Conservation (phyloP, 169 alveolate genomes). For the Plasmodium gaboni region DNA sequence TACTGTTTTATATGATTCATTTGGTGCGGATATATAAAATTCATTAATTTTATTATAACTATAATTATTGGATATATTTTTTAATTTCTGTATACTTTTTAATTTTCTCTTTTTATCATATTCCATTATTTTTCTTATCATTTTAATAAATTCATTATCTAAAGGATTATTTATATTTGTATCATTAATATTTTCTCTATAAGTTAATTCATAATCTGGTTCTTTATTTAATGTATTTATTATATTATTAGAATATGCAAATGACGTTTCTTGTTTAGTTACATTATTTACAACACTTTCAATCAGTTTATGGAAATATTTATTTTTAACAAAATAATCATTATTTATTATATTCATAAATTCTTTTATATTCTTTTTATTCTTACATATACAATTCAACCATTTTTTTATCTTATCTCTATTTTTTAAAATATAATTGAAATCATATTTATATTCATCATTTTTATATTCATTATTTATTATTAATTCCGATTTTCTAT, state of each 20-base stretch:
- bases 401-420: conserved; percentile 20
- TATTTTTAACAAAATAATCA: conserved; percentile 32
- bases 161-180: conserved; percentile 11
- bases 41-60: conserved; percentile 23
- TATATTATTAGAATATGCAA: conserved; percentile 10
- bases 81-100: conserved; percentile 20
- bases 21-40: conserved; percentile 37
- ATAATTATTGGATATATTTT: conserved; percentile 14
- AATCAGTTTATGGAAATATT: conserved; percentile 32
- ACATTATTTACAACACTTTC: conserved; percentile 7
- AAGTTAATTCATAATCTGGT: not conserved
- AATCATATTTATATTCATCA: conserved; percentile 2
- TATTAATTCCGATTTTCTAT: not conserved
- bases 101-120: conserved; percentile 67
- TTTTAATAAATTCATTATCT: conserved; percentile 65
- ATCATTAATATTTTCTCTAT: not conserved
- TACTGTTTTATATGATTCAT: conserved; percentile 55
- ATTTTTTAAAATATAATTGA: conserved; percentile 11
- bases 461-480: not conserved
- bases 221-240: conserved; percentile 32
- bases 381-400: conserved; percentile 38
- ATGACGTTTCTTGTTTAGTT: too few species aligned
- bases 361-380: conserved; percentile 40
- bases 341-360: conserved; percentile 39
- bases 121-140: conserved; percentile 60